Evolutionary conservation across 116 monocot genomes (phyloP).

Genomic region (Phalaenopsis hybrid): DNA sequence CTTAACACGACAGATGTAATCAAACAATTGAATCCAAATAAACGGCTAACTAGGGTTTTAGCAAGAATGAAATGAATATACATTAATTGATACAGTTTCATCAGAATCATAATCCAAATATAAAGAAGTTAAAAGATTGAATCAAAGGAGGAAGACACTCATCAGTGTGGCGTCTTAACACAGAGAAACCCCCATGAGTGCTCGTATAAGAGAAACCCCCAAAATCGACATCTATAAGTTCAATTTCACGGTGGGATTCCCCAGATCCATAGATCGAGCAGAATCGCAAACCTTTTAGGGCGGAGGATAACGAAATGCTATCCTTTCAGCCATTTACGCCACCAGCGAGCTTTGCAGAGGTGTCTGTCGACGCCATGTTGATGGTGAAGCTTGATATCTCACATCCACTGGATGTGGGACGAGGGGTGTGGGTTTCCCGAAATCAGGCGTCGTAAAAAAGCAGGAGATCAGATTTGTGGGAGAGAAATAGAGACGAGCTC

Average conservation of each 20-base stretch:
- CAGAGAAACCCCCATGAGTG: slow-evolving; percentile 82
- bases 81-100: neutral
- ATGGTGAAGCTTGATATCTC: neutral
- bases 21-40: too few relatives aligned
- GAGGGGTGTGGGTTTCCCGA: neutral
- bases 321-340: slow-evolving; percentile 12
- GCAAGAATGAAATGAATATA: neutral
- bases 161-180: slow-evolving; percentile 72
- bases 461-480: neutral
- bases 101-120: neutral
- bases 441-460: neutral
- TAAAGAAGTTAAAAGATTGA: neutral
- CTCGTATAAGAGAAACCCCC: slow-evolving; percentile 43
- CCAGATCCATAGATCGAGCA: neutral
- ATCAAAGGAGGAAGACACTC: slow-evolving; percentile 81
- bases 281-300: slow-evolving; percentile 12
- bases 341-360: slow-evolving; percentile 17
- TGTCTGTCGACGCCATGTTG: slow-evolving; percentile 34
- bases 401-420: slow-evolving; percentile 12
- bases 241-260: neutral
- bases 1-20: too few relatives aligned
- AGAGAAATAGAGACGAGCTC: neutral
- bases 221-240: neutral
- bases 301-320: slow-evolving; percentile 16
- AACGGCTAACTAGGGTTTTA: too few relatives aligned